Conservation (phyloP, 1,284 basidiomycete species). For the Trametes versicolor region DNA sequence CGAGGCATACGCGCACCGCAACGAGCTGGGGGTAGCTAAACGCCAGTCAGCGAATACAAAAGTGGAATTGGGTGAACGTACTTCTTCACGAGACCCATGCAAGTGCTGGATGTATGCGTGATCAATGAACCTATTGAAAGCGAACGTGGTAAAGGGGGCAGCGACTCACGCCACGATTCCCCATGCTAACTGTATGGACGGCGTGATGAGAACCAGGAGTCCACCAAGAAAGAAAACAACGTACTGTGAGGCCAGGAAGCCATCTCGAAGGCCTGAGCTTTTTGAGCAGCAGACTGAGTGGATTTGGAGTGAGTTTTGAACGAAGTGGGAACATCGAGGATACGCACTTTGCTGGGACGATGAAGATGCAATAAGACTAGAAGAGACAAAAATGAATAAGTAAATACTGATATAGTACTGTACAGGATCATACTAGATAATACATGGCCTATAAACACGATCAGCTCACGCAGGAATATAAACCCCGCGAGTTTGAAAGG, state of each 20-base stretch:
- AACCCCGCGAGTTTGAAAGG: conserved; percentile 9
- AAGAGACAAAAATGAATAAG: too few relatives aligned
- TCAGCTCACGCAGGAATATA: not conserved
- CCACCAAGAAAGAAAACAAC: not conserved
- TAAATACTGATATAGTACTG: not conserved
- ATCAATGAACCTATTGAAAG: not conserved
- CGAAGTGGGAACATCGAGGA: too few relatives aligned
- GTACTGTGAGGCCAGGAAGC: conserved; percentile 43
- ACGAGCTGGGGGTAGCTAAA: conserved; percentile 67
- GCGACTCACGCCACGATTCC: conserved; percentile 34
- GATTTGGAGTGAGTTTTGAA: too few relatives aligned
- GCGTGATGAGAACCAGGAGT: not conserved
- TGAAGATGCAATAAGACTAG: conserved; percentile 68
- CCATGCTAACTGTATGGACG: conserved; percentile 33
- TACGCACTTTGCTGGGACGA: conserved; percentile 66
- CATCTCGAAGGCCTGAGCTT: conserved; percentile 45
- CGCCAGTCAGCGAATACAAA: not conserved
- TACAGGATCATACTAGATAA: conserved; percentile 60
- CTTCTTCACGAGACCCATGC: conserved; percentile 73
- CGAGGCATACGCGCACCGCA: conserved; percentile 66
- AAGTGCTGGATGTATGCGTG: conserved; percentile 49
- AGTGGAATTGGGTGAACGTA: conserved; percentile 38
- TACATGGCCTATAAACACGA: conserved; percentile 65
- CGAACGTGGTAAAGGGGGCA: not conserved
- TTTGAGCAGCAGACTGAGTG: conserved; percentile 32